Conservation (phyloP, 2,329 filamentous ascomycete genomes). For the Rachicladosporium sp. region DNA sequence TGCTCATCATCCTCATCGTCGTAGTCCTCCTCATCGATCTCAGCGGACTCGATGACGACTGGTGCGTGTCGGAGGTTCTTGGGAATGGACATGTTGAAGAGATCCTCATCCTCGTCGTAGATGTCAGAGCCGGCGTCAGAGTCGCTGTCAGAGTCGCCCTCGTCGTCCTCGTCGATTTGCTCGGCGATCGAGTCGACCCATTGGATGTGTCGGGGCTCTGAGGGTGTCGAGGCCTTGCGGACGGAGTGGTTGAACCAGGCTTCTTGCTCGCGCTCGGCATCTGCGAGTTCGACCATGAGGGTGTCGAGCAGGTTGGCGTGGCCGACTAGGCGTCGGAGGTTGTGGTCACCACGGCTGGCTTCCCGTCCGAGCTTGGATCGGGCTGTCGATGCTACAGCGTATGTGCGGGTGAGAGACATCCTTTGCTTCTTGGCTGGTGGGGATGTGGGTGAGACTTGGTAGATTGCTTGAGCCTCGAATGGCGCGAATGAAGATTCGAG, state of each 20-base stretch:
- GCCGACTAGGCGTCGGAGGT: constrained; percentile 87
- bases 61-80: constrained; percentile 28
- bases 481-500: constrained; percentile 35
- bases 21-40: constrained; percentile 29
- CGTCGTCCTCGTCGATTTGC: constrained; percentile 56
- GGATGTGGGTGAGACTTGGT: constrained; percentile 27
- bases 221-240: constrained; percentile 52
- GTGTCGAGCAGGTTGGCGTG: constrained; percentile 97
- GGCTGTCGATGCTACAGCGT: constrained; percentile 95
- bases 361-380: constrained; percentile 90
- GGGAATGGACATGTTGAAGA: constrained; percentile 25
- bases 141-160: constrained; percentile 31
- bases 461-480: constrained; percentile 31
- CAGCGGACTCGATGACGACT: constrained; percentile 31
- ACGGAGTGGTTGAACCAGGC: constrained; percentile 96
- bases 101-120: constrained; percentile 40
- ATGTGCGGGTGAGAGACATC: constrained; percentile 97
- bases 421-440: constrained; percentile 53
- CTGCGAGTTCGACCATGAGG: constrained; percentile 81
- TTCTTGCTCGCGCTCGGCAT: constrained; percentile 91
- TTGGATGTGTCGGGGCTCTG: constrained; percentile 62
- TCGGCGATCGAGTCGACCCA: constrained; percentile 74
- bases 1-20: constrained; percentile 35
- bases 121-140: constrained; percentile 41
- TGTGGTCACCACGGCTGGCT: constrained; percentile 81